A percentile compares a stretch with the other conserved stretches of the same genome.
Evolutionary conservation across 768 basidiomycete genomes (phyloP).

Genomic region (Stropharia rugosoannulata): DNA sequence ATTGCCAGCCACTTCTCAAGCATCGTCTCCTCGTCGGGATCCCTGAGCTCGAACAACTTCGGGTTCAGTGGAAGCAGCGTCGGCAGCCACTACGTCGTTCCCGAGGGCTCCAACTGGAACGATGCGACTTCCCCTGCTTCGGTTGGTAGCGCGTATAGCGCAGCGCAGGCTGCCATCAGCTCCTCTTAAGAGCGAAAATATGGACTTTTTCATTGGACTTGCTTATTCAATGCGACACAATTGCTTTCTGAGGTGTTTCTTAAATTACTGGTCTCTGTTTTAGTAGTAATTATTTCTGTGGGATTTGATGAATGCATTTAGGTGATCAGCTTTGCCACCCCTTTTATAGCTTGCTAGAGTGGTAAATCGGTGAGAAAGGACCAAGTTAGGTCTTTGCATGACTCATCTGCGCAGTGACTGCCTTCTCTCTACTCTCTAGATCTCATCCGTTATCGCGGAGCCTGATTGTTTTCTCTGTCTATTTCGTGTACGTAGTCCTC

Average conservation of each 20-base stretch:
- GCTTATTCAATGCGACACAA: not conserved
- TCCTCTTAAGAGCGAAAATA: not conserved
- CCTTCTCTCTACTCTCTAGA: too few species aligned
- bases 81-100: constrained; percentile 33
- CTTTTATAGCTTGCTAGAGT: too few species aligned
- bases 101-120: constrained; percentile 42
- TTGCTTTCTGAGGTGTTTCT: constrained; percentile 2
- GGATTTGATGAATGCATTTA: constrained; percentile 5
- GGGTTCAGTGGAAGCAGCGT: constrained; percentile 37
- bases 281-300: constrained; percentile 15
- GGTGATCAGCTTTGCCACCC: not conserved
- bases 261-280: constrained; percentile 11
- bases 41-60: constrained; percentile 34
- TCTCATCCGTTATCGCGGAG: too few species aligned
- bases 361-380: too few species aligned
- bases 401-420: too few species aligned
- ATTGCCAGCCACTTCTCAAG: constrained; percentile 32
- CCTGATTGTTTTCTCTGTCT: too few species aligned
- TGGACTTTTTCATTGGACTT: not conserved
- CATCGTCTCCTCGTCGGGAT: constrained; percentile 33
- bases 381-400: too few species aligned
- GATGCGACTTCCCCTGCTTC: constrained; percentile 21
- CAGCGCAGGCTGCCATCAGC: constrained; percentile 22
- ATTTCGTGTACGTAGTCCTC: too few species aligned
- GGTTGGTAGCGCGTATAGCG: constrained; percentile 32